phyloP scores from a whole-genome alignment of 305 asterid genomes.

The Solanum hybrid region DNA sequence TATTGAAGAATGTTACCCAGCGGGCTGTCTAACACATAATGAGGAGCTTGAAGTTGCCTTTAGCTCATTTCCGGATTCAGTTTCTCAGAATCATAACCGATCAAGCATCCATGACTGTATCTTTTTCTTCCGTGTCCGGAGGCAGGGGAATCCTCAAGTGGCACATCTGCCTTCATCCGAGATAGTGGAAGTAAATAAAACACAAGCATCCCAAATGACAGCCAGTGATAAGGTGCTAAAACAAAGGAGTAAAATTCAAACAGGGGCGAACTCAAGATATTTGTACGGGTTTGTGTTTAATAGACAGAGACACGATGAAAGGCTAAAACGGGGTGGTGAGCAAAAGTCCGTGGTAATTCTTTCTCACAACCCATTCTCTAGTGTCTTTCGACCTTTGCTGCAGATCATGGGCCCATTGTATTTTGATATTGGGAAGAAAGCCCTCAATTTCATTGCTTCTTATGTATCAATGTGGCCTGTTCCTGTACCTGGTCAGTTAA shows the following conservation, averaged over 20 bases:
- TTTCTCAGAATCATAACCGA: conserved; percentile 78
- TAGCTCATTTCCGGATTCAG: conserved; percentile 95
- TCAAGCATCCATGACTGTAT: conserved; percentile 89
- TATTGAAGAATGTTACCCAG: conserved; percentile 88
- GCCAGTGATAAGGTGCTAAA: conserved; percentile 15
- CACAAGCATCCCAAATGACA: conserved; percentile 19
- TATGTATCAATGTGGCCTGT: conserved; percentile 79
- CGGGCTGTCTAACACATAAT: conserved; percentile 62
- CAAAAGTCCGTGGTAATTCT: conserved; percentile 91
- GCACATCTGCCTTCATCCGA: conserved; percentile 26
- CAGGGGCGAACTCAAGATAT: conserved; percentile 39
- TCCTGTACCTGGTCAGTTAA: conserved; percentile 71
- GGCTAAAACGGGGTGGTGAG: conserved; percentile 94
- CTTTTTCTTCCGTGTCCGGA: conserved; percentile 75
- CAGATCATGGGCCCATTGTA: conserved; percentile 94
- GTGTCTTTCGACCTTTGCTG: conserved; percentile 84
- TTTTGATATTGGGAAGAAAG: conserved; percentile 86
- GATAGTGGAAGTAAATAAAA: conserved; percentile 45
- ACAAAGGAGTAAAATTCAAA: conserved; percentile 27
- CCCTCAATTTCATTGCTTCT: conserved; percentile 69
- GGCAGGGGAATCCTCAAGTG: conserved; percentile 32
- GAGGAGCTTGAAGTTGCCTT: conserved; percentile 95
- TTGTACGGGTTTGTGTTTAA: conserved; percentile 88
- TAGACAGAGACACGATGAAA: conserved; percentile 94
- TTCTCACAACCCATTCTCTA: conserved; percentile 72